These are phyloP conservation scores for Neurospora tetraspora DNA, from an alignment of 495 filamentous ascomycete genomes.

Conservation along the genomic window DNA sequence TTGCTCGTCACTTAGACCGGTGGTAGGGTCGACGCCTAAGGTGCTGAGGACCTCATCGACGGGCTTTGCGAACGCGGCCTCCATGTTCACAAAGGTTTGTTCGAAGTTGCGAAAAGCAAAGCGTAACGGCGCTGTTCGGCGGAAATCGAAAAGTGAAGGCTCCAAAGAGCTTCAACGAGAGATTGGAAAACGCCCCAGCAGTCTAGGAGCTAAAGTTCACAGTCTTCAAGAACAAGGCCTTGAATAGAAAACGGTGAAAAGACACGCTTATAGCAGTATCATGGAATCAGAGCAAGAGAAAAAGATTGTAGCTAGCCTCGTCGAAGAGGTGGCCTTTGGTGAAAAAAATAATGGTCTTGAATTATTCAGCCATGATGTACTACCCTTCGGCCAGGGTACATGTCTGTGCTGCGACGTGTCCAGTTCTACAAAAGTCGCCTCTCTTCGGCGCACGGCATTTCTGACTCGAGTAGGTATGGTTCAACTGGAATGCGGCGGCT, in stretches of 20 bases:
- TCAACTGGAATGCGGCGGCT: neutral
- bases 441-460: neutral
- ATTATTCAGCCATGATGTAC: neutral
- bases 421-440: neutral
- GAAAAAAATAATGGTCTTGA: neutral
- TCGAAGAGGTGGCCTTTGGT: neutral
- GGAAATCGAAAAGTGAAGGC: neutral
- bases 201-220: neutral
- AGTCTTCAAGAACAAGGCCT: neutral
- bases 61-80: constrained; percentile 64
- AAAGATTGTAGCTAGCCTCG: neutral
- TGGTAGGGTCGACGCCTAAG: constrained; percentile 56
- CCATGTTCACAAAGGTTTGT: constrained; percentile 44
- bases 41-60: constrained; percentile 58
- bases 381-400: neutral
- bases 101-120: neutral
- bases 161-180: neutral
- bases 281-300: neutral
- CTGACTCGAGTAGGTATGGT: neutral
- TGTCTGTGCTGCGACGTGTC: neutral
- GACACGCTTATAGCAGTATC: neutral
- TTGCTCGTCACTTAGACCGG: constrained; percentile 62
- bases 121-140: neutral
- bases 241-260: neutral
- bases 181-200: neutral